These are phyloP conservation scores for Salvia miltiorrhiza DNA, from an alignment of 257 asterid species.

Conservation along the genomic window DNA sequence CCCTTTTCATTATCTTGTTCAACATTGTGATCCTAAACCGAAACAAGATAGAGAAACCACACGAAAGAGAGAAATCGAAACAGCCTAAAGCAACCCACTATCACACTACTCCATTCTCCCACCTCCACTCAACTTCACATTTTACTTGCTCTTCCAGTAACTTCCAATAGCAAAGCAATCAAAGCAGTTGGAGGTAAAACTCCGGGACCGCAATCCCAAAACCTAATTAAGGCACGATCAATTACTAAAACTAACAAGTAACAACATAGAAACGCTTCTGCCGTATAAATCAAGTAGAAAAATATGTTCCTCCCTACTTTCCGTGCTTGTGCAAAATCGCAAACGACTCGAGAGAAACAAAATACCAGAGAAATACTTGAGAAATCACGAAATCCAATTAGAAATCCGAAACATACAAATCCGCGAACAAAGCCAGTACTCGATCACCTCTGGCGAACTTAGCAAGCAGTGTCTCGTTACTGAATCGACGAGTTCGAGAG, in stretches of 20 bases:
- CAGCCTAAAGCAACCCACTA: constrained; percentile 14
- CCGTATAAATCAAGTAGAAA: background rate
- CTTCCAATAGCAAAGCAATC: constrained; percentile 26
- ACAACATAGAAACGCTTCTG: background rate
- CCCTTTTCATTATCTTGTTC: constrained; percentile 62
- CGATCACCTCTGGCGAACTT: constrained; percentile 18
- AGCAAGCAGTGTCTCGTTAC: constrained; percentile 10
- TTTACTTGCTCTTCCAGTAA: constrained; percentile 15
- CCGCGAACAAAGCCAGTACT: background rate
- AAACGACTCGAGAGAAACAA: background rate
- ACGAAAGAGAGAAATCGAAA: background rate
- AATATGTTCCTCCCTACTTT: background rate
- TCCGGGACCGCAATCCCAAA: constrained; percentile 20
- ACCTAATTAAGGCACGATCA: constrained; percentile 10
- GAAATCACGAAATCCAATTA: background rate
- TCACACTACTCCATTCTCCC: constrained; percentile 22
- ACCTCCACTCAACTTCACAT: constrained; percentile 15
- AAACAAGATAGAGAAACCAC: constrained; percentile 8
- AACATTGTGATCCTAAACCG: constrained; percentile 35
- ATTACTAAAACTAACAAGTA: background rate
- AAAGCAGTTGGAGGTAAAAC: constrained; percentile 8
- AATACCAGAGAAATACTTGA: constrained; percentile 23
- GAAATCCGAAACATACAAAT: background rate
- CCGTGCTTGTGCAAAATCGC: background rate
- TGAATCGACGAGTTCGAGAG: constrained; percentile 11